Evolutionary conservation across 306 rosid genomes (phyloP), one percentile per base, ranked within the genome.

Genomic region (Trifolium fragiferum): DNA sequence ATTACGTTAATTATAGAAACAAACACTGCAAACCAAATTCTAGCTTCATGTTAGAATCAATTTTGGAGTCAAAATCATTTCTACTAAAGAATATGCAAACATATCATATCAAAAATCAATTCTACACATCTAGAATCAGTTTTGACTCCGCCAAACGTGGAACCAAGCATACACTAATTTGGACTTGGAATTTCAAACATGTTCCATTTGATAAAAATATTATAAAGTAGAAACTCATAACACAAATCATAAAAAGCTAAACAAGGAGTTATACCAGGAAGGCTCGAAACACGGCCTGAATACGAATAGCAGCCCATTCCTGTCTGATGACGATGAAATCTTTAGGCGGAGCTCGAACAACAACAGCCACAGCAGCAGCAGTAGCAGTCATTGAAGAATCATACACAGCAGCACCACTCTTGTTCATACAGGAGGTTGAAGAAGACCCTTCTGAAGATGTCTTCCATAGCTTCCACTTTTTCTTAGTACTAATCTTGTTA

Each of bases 391-490:
- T 75, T 1, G 87, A 82, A 35, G 84, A 79, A 23, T 77, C 78
- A n/a, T 69, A 67, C 8, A 68, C 82, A 2, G 66, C 69, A 62
- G 12, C 69, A 9, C 49, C 76, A 13, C 43, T 72, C 69, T 75
- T 86, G 75, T 86, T 90, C 79, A 49, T 47, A 30, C 7, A 30
- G 1, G 33, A 30, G 3, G 6, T 16, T 3, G 55, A 58, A 21
- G 33, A 63, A 6, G 84, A 67, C 25, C 82, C 90, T 66, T 90
- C 97, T 2, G 97, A 86, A 37, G 87, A 74, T 32, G 79, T 87
- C 75, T 85, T 84, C 97, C 96, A 94, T 21, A 94, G 74, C 87
- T 79, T 90, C 99, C 99, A 94, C 38, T 90, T 94, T 87, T 86
- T 91, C 89, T 87, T 91, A 60, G 12, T 60, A 15, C 20, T 33